A percentile compares a stretch with the other conserved stretches of the same genome.
Conservation (phyloP, 176 grass and related monocot genomes). For the Lolium perenne region DNA sequence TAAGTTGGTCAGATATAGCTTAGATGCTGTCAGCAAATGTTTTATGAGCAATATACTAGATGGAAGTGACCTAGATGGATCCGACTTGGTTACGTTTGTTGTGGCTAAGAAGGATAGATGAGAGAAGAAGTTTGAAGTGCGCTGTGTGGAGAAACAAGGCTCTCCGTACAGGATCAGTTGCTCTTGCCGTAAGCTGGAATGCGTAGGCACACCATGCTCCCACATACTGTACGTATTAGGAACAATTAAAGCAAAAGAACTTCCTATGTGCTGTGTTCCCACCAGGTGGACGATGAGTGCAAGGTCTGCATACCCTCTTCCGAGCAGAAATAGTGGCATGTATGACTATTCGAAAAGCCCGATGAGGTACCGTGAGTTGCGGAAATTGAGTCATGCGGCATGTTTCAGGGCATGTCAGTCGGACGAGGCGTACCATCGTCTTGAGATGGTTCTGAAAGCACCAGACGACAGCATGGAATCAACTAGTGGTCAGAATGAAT, state of each 20-base stretch:
- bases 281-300: no score
- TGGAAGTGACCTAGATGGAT: background rate
- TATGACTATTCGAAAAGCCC: no score
- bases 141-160: background rate
- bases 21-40: background rate
- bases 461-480: no score
- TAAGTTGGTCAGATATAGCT: background rate
- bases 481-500: no score
- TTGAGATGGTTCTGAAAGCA: no score
- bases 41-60: background rate
- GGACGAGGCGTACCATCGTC: background rate
- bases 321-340: no score
- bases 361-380: no score
- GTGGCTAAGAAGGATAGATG: background rate
- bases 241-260: background rate
- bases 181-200: conserved; percentile 10
- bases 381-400: no score
- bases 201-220: background rate
- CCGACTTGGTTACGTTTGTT: background rate
- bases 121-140: background rate
- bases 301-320: no score
- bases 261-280: no score
- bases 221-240: background rate
- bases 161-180: background rate
- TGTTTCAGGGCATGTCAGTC: no score